phyloP scores from a whole-genome alignment of 352 stramenopile genomes.

The Phytophthora palmivora region DNA sequence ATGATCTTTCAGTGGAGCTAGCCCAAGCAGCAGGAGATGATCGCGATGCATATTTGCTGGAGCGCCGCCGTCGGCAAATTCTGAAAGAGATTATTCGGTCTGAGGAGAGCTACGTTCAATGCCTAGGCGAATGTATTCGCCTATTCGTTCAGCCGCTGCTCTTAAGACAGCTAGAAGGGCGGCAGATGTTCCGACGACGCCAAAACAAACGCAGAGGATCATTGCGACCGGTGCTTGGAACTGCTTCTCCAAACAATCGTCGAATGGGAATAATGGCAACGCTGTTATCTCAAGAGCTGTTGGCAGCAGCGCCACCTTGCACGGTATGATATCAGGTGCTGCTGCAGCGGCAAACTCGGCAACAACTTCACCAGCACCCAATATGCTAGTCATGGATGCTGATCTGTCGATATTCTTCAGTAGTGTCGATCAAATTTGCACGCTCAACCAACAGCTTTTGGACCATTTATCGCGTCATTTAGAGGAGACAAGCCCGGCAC shows the following conservation, averaged over 20 bases:
- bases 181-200: conserved; percentile 65
- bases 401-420: conserved; percentile 90
- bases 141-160: conserved; percentile 85
- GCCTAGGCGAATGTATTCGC: conserved; percentile 84
- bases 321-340: conserved; percentile 45
- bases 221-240: conserved; percentile 53
- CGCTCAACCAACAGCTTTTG: conserved; percentile 88
- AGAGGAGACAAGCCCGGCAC: conserved; percentile 55
- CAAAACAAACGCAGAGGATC: conserved; percentile 76
- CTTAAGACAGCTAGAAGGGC: conserved; percentile 79
- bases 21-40: conserved; percentile 36
- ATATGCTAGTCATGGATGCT: conserved; percentile 80
- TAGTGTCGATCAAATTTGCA: conserved; percentile 90
- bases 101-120: conserved; percentile 86
- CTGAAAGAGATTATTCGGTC: conserved; percentile 87
- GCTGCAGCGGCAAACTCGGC: conserved; percentile 36
- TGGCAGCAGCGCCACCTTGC: conserved; percentile 57
- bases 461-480: conserved; percentile 85
- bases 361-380: conserved; percentile 33
- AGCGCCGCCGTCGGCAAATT: conserved; percentile 75
- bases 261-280: conserved; percentile 43
- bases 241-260: conserved; percentile 30
- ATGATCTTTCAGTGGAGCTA: conserved; percentile 45
- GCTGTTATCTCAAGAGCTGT: conserved; percentile 42
- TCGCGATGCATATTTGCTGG: conserved; percentile 62